Evolutionary conservation across 768 basidiomycete genomes (phyloP), one percentile per base, ranked within the genome.

Genomic region (Crepidotus variabilis): DNA sequence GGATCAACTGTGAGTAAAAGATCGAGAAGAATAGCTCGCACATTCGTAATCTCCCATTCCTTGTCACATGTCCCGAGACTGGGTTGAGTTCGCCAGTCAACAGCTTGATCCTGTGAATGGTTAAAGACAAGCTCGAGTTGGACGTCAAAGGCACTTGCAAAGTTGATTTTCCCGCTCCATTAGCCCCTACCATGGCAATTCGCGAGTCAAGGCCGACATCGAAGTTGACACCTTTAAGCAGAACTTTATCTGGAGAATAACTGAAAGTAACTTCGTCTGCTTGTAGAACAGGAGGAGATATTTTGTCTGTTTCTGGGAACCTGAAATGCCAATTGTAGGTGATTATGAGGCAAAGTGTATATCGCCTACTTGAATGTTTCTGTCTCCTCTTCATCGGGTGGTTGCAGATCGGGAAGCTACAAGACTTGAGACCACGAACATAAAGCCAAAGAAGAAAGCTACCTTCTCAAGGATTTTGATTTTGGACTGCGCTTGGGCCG

Each of bases 151-250:
- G 18, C 11, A 68, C 86, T 61, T 64, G 92, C 88, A 98, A 69
- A 2, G 97, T 98, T 16, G 94, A 98, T 73, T 99, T 99, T 74
- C 96, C 96, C 20, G 92, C 89, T 47, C 95, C 94, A 71, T 95
- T 95, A 1, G 94, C 88, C 56, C 96, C 96, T 34, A 98, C 94
- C 61, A 99, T 83, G 2, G 96, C 95, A 57, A 98, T 91, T 57
- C 97, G 80, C 8, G 92, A 94, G 60, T 99, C 97, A n/a, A 97
- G 73, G 0, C 91, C 89, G 57, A 98, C 87, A 64, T 98, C 94
- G 64, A 99, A 86, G 65, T 95, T 91, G 61, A 95, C 78, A 50
- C 74, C 76, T 63, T 85, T 87, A 23, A 99, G 73, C 50, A 98
- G 78, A 35, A 88, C 69, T 64, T 89, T 90, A 9, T 92, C 88